Evolutionary conservation across 2,329 filamentous ascomycete species (phyloP), one percentile per base, ranked within the genome.

Genomic region (Cladorrhinum sp.): DNA sequence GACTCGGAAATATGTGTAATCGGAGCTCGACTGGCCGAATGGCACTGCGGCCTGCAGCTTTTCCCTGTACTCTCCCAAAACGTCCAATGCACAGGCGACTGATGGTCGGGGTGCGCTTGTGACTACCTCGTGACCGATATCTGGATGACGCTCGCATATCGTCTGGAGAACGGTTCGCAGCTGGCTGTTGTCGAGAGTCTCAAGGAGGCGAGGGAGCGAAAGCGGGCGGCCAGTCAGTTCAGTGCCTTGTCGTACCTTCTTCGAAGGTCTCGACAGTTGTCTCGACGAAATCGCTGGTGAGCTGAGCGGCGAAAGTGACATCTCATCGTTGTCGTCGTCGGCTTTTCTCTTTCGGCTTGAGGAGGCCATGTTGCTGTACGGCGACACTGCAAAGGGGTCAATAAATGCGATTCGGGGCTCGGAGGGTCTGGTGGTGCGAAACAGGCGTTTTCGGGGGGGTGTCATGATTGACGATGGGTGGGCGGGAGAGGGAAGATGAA

Each of bases 1-100:
- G 58, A 98, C 91, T 68, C 95, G 87, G 73, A 97, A 96, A 74
- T 97, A 99, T 55, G 92, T 89, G 76, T 98, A 98, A 74, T 98
- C 94, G 48, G 92, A 92, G 61, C 87, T 91, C 12, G 89, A 84
- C 67, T 92, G 88, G 71, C 92, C 95, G 68, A 96, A 92, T 46
- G 42, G 42, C 16, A 46, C 42, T 1, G 94, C 87, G 21, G 85
- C 84, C 71, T 87, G 89, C 62, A 99, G 82, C 60, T 85, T 85
- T 10, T 86, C 82, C 72, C 96, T 89, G 74, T 99, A 99, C 64
- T 89, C 89, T 66, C 83, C 81, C 59, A 99, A 80, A 8, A 98
- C 91, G 50, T 88, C 83, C 23, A 98, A 80, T 0, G 91, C 92
- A 9, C 91, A 90, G 46, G 85, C 79, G 57, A 95, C 90, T 36